phyloP scores from a whole-genome alignment of 163 green algal species.

The Prototheca wickerhamii region DNA sequence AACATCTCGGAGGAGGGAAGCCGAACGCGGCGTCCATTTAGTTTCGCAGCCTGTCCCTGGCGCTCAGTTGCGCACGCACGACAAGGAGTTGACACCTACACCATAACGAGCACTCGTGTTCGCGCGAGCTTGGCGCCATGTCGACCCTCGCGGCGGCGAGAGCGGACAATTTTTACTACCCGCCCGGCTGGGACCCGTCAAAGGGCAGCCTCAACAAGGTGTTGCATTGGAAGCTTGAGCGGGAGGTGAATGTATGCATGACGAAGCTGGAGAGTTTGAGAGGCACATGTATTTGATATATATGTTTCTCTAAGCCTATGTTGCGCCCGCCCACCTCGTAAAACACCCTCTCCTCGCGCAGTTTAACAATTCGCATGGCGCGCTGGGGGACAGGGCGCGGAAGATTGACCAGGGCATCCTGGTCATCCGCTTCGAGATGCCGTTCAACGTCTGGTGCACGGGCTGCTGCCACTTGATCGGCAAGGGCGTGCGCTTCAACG shows the following conservation, averaged over 20 bases:
- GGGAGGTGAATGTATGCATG: too few relatives aligned
- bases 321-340: not conserved
- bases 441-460: slow-evolving; percentile 87
- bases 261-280: too few relatives aligned
- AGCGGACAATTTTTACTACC: slow-evolving; percentile 93
- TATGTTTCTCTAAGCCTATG: not conserved
- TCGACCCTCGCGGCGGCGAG: slow-evolving; percentile 66
- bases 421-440: slow-evolving; percentile 83
- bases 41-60: too few relatives aligned
- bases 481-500: slow-evolving; percentile 88
- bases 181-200: slow-evolving; percentile 72
- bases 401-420: slow-evolving; percentile 85
- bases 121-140: too few relatives aligned
- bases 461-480: slow-evolving; percentile 81
- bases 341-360: slow-evolving; percentile 22
- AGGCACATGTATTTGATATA: not conserved
- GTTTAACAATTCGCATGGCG: slow-evolving; percentile 64
- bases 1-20: too few relatives aligned
- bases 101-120: too few relatives aligned
- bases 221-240: not conserved
- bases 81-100: too few relatives aligned
- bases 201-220: slow-evolving; percentile 71
- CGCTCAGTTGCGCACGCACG: too few relatives aligned
- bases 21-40: too few relatives aligned
- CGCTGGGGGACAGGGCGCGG: slow-evolving; percentile 64